Evolutionary conservation across 805 yeast species (phyloP), one percentile per base, ranked within the genome.

Genomic region (Kluyveromyces lactis): DNA sequence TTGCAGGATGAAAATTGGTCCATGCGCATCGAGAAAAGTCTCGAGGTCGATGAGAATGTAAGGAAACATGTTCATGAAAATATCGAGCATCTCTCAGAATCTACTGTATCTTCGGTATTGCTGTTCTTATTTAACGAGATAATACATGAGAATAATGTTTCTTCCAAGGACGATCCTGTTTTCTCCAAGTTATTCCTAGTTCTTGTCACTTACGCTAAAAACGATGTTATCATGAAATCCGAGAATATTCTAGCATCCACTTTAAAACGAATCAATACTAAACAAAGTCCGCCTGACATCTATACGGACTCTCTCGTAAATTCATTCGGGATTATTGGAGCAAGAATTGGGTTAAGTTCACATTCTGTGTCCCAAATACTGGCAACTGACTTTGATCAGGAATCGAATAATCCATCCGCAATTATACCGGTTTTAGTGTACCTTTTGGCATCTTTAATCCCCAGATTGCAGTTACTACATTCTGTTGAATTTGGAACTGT

Each of bases 1-100:
- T 74, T 73, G 0, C 62, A 71, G 17, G 95, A 86, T 54, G 81
- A 80, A 45, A 80, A 81, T 38, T 86, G 95, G 95, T 63, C 67
- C 3, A 61, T 73, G 0, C 68, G 90, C 50, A 50, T 84, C 18
- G 86, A 81, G 8, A 83, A 76, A 42, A 84, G 90, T 0, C 38
- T 84, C 9, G 81, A 75, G 30, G 61, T 72, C 31, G 94, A 86
- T 51, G 67, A 67, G 0, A 53, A 49, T 2, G 84, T 82, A 1
- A 64, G 66, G n/a, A 12, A 33, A 0, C 48, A 56, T 1, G 44
- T 35, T 6, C 24, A 13, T 15, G 64, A 1, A 46, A 53, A 11
- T 33, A 42, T 4, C 44, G 33, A 41, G 1, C 26, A 49, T 39
- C 53, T 55, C 17, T 31, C 43, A 6, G 49, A 41, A 13, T 36